phyloP scores from a whole-genome alignment of 352 stramenopile species.

The Globisporangium emineosum region DNA sequence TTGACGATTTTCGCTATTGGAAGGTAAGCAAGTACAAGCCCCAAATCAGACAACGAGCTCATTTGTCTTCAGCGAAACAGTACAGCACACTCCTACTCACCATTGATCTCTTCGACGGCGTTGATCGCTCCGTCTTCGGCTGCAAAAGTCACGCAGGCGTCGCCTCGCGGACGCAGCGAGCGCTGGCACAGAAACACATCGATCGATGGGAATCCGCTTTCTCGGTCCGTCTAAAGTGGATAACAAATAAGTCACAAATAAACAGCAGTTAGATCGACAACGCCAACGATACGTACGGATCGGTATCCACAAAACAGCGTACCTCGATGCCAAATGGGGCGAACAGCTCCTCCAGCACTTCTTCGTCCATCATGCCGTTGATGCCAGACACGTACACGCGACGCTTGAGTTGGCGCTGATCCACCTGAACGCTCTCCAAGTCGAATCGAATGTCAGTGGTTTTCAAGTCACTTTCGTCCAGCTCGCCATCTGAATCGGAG shows the following conservation, averaged over 20 bases:
- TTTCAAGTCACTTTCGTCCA: conserved; percentile 18
- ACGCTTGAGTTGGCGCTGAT: conserved; percentile 33
- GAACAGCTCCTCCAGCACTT: conserved; percentile 53
- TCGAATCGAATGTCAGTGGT: conserved; percentile 49
- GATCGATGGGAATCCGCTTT: conserved; percentile 46
- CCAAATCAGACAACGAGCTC: too few relatives aligned
- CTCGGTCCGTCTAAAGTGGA: conserved; percentile 31
- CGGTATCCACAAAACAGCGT: conserved; percentile 12
- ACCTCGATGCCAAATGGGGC: conserved; percentile 52
- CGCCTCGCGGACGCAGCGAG: conserved; percentile 43
- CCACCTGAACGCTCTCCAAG: conserved; percentile 34
- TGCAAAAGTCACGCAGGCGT: conserved; percentile 49
- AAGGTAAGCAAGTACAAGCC: too few relatives aligned
- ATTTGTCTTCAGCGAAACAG: too few relatives aligned
- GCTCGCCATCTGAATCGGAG: conserved; percentile 50
- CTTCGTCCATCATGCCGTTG: conserved; percentile 37
- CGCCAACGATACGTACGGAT: not conserved
- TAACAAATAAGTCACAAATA: conserved; percentile 11
- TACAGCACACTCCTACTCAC: too few relatives aligned
- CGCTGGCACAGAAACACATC: conserved; percentile 54
- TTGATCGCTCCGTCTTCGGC: conserved; percentile 31
- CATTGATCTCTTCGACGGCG: conserved; percentile 54
- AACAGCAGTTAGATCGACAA: conserved; percentile 9
- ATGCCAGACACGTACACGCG: conserved; percentile 62
- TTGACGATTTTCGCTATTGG: conserved; percentile 52